Conservation (phyloP, 148 eudicot species). For the Drosera capensis region DNA sequence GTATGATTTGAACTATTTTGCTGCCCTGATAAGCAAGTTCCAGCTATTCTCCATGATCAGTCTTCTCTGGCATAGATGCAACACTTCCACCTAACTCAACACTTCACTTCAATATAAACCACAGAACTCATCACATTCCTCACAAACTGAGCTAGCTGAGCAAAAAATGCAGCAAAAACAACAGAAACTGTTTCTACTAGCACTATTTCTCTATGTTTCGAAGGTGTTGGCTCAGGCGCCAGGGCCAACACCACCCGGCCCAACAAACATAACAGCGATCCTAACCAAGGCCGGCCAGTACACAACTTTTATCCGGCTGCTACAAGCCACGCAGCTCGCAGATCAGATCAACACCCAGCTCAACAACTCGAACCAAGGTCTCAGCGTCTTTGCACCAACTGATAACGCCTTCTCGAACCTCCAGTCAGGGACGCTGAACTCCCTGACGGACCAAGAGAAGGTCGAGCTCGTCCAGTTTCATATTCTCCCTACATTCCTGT, state of each 20-base stretch:
- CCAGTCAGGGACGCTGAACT: conserved; percentile 55
- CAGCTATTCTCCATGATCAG: conserved; percentile 8
- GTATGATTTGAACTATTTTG: conserved; percentile 7
- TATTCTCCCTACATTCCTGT: conserved; percentile 37
- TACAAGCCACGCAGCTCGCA: conserved; percentile 35
- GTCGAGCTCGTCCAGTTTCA: conserved; percentile 62
- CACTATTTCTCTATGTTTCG: conserved; percentile 17
- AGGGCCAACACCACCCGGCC: conserved; percentile 65
- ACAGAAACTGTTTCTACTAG: conserved; percentile 7
- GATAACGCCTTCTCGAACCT: conserved; percentile 76
- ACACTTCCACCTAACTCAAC: conserved; percentile 18
- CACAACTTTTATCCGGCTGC: conserved; percentile 54
- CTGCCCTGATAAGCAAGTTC: conserved; percentile 25
- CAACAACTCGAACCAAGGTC: conserved; percentile 62
- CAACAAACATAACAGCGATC: conserved; percentile 58
- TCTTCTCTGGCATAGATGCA: not conserved
- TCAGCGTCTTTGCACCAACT: conserved; percentile 72
- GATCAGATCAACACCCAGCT: conserved; percentile 64
- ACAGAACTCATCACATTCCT: conserved; percentile 5
- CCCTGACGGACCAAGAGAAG: conserved; percentile 59
- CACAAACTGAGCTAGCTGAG: conserved; percentile 1
- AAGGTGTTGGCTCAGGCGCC: conserved; percentile 30
- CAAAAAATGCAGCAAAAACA: not conserved
- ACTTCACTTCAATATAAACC: conserved; percentile 8
- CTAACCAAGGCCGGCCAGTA: conserved; percentile 71